These are phyloP conservation scores for Sesbania bispinosa DNA, from an alignment of 306 rosid species.

Conservation along the genomic window DNA sequence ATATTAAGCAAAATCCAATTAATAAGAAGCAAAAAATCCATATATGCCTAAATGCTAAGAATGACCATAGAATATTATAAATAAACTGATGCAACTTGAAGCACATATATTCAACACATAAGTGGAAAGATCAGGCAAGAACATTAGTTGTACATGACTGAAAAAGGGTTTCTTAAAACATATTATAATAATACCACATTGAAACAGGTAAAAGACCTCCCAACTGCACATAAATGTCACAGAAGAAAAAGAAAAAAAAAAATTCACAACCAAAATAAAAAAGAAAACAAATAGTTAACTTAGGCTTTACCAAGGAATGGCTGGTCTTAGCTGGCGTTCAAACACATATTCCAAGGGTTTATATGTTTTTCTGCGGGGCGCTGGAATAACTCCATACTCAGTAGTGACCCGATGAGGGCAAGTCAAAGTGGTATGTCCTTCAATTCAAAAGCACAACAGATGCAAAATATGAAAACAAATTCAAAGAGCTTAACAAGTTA, in stretches of 20 bases:
- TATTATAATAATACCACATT: neutral
- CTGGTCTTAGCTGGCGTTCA: constrained; percentile 74
- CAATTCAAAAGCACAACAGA: constrained; percentile 31
- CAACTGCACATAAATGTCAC: neutral
- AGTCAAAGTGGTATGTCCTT: constrained; percentile 88
- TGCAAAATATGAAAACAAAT: neutral
- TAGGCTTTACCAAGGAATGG: constrained; percentile 48
- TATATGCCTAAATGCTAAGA: neutral
- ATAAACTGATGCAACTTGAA: neutral
- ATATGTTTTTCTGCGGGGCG: constrained; percentile 53
- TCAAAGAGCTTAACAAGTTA: neutral
- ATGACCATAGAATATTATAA: neutral
- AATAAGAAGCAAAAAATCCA: no score
- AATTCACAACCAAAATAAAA: neutral
- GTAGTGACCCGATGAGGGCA: constrained; percentile 87
- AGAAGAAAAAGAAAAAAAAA: neutral
- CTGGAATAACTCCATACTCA: constrained; percentile 83
- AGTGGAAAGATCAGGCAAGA: no score
- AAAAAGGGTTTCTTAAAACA: neutral
- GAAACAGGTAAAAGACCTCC: neutral
- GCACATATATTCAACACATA: neutral
- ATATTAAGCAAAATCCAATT: neutral
- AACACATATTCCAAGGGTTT: constrained; percentile 74
- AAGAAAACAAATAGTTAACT: neutral
- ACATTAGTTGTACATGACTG: neutral